phyloP scores from a whole-genome alignment of 2,329 filamentous ascomycete species.

The Aureobasidium sp. region DNA sequence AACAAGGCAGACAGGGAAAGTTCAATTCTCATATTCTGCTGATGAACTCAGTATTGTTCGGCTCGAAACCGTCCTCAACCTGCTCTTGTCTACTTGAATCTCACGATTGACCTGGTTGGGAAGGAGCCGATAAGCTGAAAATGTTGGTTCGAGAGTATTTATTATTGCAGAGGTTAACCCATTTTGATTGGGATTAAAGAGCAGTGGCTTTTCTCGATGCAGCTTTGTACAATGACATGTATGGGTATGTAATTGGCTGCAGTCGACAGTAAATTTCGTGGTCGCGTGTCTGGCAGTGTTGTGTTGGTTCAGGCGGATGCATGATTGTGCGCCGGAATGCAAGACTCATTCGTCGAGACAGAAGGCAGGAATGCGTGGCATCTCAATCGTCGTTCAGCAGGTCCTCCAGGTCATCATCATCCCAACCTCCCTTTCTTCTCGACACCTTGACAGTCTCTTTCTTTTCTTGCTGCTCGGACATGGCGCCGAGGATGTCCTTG shows the following conservation, averaged over 20 bases:
- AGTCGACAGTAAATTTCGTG: not conserved
- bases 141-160: not conserved
- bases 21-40: not conserved
- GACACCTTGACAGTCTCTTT: slow-evolving; percentile 78
- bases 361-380: not conserved
- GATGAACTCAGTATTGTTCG: not conserved
- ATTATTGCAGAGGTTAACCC: not conserved
- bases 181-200: not conserved
- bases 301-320: not conserved
- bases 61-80: not conserved
- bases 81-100: not conserved
- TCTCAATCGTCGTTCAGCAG: slow-evolving; percentile 44
- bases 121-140: not conserved
- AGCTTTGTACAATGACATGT: not conserved
- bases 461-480: slow-evolving; percentile 65
- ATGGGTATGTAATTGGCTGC: not conserved
- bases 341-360: not conserved
- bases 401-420: slow-evolving; percentile 72
- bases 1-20: too few relatives aligned
- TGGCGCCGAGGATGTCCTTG: slow-evolving; percentile 79
- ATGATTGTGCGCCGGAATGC: not conserved
- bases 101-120: not conserved
- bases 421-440: slow-evolving; percentile 73
- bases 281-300: not conserved
- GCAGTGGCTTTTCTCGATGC: not conserved